Evolutionary conservation across 2,329 filamentous ascomycete species (phyloP).

Genomic region (Talaromyces sp.): DNA sequence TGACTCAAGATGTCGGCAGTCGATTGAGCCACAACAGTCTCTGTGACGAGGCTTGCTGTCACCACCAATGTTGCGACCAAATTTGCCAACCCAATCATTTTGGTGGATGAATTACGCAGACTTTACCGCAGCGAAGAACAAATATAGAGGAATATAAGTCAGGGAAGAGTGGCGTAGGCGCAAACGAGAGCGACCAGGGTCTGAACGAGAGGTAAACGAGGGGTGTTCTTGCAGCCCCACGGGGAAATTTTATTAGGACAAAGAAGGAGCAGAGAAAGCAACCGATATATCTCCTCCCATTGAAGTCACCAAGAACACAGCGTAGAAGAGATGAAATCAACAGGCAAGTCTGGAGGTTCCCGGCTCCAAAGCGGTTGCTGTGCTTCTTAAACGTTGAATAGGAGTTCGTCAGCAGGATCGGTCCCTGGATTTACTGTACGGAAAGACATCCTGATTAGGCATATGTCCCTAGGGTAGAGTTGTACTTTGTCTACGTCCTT

Average conservation of each 20-base stretch:
- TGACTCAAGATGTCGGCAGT: slow-evolving; percentile 1
- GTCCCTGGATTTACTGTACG: neutral
- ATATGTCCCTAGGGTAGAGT: slow-evolving; percentile 3
- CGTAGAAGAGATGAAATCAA: neutral
- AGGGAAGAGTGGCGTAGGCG: neutral
- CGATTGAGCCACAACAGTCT: slow-evolving; percentile 7
- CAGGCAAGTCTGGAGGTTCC: neutral
- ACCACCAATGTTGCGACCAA: slow-evolving; percentile 1
- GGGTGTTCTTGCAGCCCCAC: neutral
- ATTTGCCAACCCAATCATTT: neutral
- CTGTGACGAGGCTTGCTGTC: slow-evolving; percentile 1
- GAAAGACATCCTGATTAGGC: slow-evolving; percentile 8
- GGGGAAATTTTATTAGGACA: neutral
- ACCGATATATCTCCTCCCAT: neutral
- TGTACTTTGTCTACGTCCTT: neutral
- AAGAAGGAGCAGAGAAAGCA: neutral
- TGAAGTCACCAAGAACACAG: neutral
- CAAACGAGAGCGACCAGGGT: neutral
- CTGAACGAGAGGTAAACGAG: neutral
- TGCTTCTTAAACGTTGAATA: neutral
- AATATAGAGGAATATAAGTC: neutral
- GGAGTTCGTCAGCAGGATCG: neutral
- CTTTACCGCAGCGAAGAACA: neutral
- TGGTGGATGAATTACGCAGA: neutral
- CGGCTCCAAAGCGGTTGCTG: neutral